Base-by-base conservation (phyloP, 23 red algal species). In the Chondrus crispus region DNA sequence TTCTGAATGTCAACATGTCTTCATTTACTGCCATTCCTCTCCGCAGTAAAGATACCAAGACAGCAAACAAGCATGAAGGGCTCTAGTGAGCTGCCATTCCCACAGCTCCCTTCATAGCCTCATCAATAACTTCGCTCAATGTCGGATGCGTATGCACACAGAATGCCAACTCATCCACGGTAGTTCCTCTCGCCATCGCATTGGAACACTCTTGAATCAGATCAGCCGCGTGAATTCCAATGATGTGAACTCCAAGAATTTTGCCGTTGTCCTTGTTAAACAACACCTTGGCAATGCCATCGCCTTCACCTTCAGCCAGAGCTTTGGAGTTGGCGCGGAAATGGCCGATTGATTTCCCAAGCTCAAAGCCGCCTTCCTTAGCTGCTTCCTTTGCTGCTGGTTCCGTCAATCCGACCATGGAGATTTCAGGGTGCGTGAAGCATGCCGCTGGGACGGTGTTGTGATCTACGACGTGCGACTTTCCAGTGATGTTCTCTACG, bases 111-210 rank as follows among this genome's bases (percentile, higher is more conserved):
- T 99, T 99, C 69, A 96, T 90, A 18, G 97, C 97, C 77, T 99
- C 97, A 88, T 99, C 97, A 79, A 95, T 75, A 50, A 99, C 94
- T 58, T 99, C 97, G 74, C 84, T 91, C 20, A 99, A 79, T 6
- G 97, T 99, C 35, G 97, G 97, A 80, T 99, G 97, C 22, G 97
- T 99, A 93, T 99, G 97, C 62, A 95, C 92, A 84, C 90, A 91
- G 66, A 96, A 96, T 43, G 97, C 93, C 44, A 99, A 70, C 73
- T 99, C 91, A 43, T 99, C 86, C 35, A 99, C 94, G 10, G 94
- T 92, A 6, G 92, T 95, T 13, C 95, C 94, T 41, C 84, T 62
- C 18, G 82, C 83, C 45, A 99, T 84, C n/a, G 97, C 97, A 49
- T 96, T 99, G 33, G 97, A 78, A 75, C 93, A 95, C 72, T 99